Evolutionary conservation across 768 basidiomycete genomes (phyloP).

Genomic region (Tylopilus felleus): DNA sequence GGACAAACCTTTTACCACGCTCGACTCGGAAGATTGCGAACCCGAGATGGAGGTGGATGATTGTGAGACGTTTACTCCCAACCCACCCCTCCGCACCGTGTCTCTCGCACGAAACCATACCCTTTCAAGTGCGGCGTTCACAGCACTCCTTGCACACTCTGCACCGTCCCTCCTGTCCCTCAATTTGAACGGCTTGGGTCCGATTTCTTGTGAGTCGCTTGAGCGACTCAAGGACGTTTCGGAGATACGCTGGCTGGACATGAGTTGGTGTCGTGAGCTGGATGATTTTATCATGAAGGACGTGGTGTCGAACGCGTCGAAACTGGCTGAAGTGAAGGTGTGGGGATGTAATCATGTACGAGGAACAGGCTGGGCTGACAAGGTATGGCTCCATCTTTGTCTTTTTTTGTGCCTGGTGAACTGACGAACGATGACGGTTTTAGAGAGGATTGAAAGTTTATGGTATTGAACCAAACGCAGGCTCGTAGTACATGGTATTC

Average conservation of each 20-base stretch:
- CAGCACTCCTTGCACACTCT: conserved; percentile 65
- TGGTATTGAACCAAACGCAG: conserved; percentile 41
- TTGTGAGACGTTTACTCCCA: conserved; percentile 22
- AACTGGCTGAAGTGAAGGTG: conserved; percentile 45
- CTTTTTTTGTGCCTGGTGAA: neutral
- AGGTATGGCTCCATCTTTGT: conserved; percentile 33
- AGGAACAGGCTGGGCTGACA: conserved; percentile 40
- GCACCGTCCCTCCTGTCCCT: conserved; percentile 54
- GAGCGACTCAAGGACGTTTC: conserved; percentile 33
- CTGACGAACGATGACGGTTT: neutral
- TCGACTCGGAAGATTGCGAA: conserved; percentile 12
- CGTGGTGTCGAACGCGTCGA: conserved; percentile 47
- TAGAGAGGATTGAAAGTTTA: conserved; percentile 28
- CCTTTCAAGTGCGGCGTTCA: conserved; percentile 52
- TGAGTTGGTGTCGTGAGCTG: conserved; percentile 81
- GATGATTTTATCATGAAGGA: conserved; percentile 81
- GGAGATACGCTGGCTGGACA: conserved; percentile 59
- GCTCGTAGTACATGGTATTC: neutral
- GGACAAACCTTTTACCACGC: conserved; percentile 23
- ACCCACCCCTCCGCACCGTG: conserved; percentile 47
- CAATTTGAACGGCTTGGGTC: conserved; percentile 77
- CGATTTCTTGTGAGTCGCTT: conserved; percentile 48
- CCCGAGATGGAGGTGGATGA: conserved; percentile 21
- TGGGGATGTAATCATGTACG: conserved; percentile 54
- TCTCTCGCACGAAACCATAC: conserved; percentile 63